These are phyloP conservation scores for Leishmania mexicana DNA, from an alignment of 208 protist genomes.

Conservation along the genomic window DNA sequence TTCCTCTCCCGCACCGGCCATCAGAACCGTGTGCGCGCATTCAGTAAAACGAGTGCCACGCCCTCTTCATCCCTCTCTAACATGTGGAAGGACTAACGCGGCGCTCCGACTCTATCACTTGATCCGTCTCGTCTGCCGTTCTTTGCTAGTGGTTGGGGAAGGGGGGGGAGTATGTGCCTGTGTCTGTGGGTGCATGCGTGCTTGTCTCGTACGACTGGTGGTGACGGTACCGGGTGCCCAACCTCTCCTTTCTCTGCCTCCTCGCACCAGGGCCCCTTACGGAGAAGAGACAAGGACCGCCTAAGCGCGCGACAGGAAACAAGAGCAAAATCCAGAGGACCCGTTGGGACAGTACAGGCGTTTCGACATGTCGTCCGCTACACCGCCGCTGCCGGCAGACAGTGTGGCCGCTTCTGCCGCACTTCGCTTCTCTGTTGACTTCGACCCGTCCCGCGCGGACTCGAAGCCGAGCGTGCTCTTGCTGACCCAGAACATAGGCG, in stretches of 20 bases:
- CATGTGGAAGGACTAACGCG: not conserved
- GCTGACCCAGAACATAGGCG: constrained; percentile 81
- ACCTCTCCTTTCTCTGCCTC: not conserved
- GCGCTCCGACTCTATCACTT: not conserved
- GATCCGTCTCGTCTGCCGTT: not conserved
- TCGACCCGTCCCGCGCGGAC: constrained; percentile 18
- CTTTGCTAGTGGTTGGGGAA: not conserved
- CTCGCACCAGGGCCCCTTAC: not conserved
- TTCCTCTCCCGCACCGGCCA: not conserved
- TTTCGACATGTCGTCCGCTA: not conserved
- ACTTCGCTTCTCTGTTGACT: constrained; percentile 28
- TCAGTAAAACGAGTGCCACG: not conserved
- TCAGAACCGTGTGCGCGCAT: not conserved
- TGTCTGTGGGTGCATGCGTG: not conserved
- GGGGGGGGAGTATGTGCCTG: not conserved
- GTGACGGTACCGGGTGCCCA: not conserved
- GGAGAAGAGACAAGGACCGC: not conserved
- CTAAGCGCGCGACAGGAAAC: not conserved
- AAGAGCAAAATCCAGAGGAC: not conserved
- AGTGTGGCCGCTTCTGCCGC: constrained; percentile 13
- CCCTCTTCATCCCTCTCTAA: not conserved
- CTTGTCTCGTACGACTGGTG: constrained; percentile 9
- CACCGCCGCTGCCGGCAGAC: not conserved
- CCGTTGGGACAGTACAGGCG: not conserved
- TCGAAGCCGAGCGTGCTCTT: constrained; percentile 59